Conservation (phyloP, 1,284 basidiomycete genomes). For the Naganishia albida region DNA sequence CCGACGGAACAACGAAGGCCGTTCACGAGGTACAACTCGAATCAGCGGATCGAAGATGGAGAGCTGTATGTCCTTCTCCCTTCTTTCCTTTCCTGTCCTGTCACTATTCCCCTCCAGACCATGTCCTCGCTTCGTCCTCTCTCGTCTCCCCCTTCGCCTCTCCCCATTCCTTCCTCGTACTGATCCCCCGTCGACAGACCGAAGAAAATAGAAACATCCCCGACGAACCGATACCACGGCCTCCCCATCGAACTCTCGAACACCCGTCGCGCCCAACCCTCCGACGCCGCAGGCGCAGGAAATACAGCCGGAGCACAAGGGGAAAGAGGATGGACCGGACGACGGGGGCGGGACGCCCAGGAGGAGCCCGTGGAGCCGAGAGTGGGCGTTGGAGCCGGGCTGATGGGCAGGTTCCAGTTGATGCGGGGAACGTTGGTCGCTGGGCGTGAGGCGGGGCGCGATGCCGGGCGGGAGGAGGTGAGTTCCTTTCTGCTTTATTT, state of each 20-base stretch:
- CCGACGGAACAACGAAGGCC: neutral
- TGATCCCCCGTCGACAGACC: neutral
- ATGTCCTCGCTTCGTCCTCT: neutral
- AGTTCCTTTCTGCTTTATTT: neutral
- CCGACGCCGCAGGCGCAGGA: too few species aligned
- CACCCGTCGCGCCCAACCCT: neutral
- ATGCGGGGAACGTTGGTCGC: too few species aligned
- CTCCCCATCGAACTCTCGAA: constrained; percentile 5
- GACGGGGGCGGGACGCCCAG: neutral
- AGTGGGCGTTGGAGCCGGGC: constrained; percentile 1
- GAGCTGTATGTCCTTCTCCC: neutral
- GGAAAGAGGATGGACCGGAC: neutral
- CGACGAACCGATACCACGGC: constrained; percentile 18
- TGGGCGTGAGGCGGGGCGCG: too few species aligned
- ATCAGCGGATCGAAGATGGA: neutral
- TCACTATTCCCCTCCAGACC: neutral
- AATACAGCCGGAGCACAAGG: neutral
- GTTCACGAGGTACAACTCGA: constrained; percentile 1
- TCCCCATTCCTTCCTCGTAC: too few species aligned
- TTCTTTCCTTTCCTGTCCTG: neutral
- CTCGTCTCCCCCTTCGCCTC: neutral
- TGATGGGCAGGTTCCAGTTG: constrained; percentile 18
- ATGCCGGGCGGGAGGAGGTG: neutral
- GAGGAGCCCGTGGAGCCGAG: too few species aligned
- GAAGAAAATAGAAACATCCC: constrained; percentile 14